phyloP scores from a whole-genome alignment of 1,284 basidiomycete genomes.

The Ustilago crameri region DNA sequence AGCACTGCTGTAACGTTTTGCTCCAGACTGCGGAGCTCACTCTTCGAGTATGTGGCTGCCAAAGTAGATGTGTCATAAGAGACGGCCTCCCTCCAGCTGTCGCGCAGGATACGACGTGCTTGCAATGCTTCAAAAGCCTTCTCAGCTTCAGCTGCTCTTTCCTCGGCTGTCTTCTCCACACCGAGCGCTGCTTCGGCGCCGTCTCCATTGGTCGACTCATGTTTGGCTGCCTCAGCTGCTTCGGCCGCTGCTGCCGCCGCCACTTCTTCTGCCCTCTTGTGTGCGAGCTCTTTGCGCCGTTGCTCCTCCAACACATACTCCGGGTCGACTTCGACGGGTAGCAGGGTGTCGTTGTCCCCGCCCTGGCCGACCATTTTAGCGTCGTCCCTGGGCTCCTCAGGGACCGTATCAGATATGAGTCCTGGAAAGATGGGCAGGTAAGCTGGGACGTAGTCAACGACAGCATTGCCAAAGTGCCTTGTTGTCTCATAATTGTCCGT shows the following conservation, averaged over 20 bases:
- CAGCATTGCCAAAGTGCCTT: slow-evolving; percentile 25
- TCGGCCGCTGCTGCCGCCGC: slow-evolving; percentile 31
- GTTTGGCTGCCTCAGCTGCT: slow-evolving; percentile 19
- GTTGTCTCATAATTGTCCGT: background rate
- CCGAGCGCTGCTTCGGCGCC: slow-evolving; percentile 12
- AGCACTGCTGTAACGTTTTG: slow-evolving; percentile 22
- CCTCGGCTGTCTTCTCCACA: slow-evolving; percentile 40
- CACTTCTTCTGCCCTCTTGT: slow-evolving; percentile 38
- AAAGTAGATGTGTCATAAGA: slow-evolving; percentile 35
- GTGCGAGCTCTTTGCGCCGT: slow-evolving; percentile 34
- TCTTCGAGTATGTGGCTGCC: slow-evolving; percentile 30
- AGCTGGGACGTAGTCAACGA: slow-evolving; percentile 44
- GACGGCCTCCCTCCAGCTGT: slow-evolving; percentile 41
- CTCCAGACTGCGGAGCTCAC: slow-evolving; percentile 38
- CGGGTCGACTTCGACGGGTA: slow-evolving; percentile 37
- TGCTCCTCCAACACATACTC: slow-evolving; percentile 40
- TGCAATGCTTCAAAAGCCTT: slow-evolving; percentile 49
- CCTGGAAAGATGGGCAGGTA: slow-evolving; percentile 38
- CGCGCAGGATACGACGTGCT: slow-evolving; percentile 39
- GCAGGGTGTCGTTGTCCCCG: background rate
- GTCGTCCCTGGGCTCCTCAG: background rate
- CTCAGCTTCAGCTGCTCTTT: slow-evolving; percentile 47
- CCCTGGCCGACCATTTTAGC: background rate
- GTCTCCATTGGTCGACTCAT: slow-evolving; percentile 15
- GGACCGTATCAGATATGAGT: background rate